Base-by-base conservation (phyloP, 2,329 filamentous ascomycete species). In the Penicillium oxalicum region DNA sequence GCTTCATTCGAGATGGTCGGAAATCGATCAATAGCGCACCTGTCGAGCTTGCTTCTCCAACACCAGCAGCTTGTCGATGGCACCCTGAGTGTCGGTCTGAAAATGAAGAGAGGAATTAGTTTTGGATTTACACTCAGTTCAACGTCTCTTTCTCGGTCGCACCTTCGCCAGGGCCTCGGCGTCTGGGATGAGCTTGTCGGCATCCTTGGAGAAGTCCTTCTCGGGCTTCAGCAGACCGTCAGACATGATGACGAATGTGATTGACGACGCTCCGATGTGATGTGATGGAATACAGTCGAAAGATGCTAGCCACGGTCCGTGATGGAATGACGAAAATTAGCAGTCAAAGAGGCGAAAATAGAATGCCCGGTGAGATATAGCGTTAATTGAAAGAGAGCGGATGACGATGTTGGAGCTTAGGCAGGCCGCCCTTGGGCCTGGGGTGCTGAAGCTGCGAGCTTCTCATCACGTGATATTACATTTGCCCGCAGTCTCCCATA, bases 171-270 rank as follows among this genome's bases (percentile, higher is more conserved):
- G 82, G 75, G 87, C 79, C 78, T 97, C 84, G 51, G 90, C 89
- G 74, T 96, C 90, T 43, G 89, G 87, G 61, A 98, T 84, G 73
- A 88, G 82, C 74, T 86, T 83, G 78, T 97, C 91, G 65, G 88
- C 89, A 74, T 97, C 91, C 76, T 95, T 95, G 67, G 88, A 86
- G 82, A 88, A 96, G 83, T 98, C 93, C 86, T 95, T 96, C 79
- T 98, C 93, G 66, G 91, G 88, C 82, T 94, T 95, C 72, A 93
- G 70, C 61, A 83, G 74, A 72, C 83, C 83, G 74, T 90, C 87
- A 65, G 90, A 87, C 90, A 95, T 95, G 68, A 59, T 79, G 71
- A 63, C 62, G 62, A 61, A 48, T 51, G 54, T 33, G 48, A 50
- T 43, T 44, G 40, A 48, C 29, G 48, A 51, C 44, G 47, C 32